phyloP scores from a whole-genome alignment of 1,284 basidiomycete species.

The Fomes fomentarius region DNA sequence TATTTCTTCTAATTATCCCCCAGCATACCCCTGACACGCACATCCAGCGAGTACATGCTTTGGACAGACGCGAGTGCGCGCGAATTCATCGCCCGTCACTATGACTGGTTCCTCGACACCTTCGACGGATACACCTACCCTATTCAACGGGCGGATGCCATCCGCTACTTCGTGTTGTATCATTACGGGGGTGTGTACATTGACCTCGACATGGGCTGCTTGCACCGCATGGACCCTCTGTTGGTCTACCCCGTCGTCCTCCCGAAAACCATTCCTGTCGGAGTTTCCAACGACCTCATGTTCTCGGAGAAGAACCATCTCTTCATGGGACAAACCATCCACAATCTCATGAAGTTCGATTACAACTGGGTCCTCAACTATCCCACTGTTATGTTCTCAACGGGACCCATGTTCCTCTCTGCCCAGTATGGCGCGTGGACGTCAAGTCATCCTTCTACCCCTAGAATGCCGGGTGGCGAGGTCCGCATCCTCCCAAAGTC shows the following conservation, averaged over 20 bases:
- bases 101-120: slow-evolving; percentile 91
- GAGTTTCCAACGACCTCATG: slow-evolving; percentile 97
- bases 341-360: slow-evolving; percentile 92
- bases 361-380: slow-evolving; percentile 95
- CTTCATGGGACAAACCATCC: slow-evolving; percentile 92
- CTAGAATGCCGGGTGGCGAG: slow-evolving; percentile 57
- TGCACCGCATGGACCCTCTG: slow-evolving; percentile 88
- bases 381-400: slow-evolving; percentile 99
- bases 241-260: slow-evolving; percentile 90
- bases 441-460: slow-evolving; percentile 68
- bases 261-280: slow-evolving; percentile 95
- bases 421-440: slow-evolving; percentile 86
- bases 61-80: slow-evolving; percentile 95
- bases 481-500: slow-evolving; percentile 92
- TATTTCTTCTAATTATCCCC: slow-evolving; percentile 29
- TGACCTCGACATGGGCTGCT: slow-evolving; percentile 96
- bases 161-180: slow-evolving; percentile 97
- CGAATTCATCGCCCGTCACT: slow-evolving; percentile 87
- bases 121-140: slow-evolving; percentile 93
- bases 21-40: slow-evolving; percentile 18
- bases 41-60: slow-evolving; percentile 86
- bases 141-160: slow-evolving; percentile 96
- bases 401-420: slow-evolving; percentile 93
- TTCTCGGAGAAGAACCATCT: slow-evolving; percentile 86
- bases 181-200: slow-evolving; percentile 96